Conservation (phyloP, 2,329 filamentous ascomycete genomes). For the Penicillium oxalicum region DNA sequence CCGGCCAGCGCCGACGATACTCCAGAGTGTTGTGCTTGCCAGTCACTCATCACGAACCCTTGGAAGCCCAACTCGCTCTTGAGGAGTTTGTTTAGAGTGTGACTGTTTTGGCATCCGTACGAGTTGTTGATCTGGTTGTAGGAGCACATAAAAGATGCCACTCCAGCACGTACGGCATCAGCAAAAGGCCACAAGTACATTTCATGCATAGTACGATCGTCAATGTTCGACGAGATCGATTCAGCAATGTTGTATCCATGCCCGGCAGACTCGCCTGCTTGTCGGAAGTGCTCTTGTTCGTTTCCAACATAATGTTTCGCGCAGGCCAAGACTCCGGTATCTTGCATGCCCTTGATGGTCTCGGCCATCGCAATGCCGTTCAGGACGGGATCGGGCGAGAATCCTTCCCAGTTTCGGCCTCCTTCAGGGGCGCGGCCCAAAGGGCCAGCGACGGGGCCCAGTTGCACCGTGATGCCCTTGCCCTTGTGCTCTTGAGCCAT, state of each 20-base stretch:
- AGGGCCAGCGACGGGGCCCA: conserved; percentile 28
- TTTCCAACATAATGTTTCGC: conserved; percentile 50
- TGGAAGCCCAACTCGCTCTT: conserved; percentile 49
- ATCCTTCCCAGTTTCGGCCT: conserved; percentile 35
- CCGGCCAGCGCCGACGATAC: conserved; percentile 44
- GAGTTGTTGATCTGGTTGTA: conserved; percentile 43
- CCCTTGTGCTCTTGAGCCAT: conserved; percentile 14
- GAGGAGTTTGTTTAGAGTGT: conserved; percentile 40
- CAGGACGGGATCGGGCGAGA: conserved; percentile 39
- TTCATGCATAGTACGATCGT: conserved; percentile 68
- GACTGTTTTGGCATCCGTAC: conserved; percentile 33
- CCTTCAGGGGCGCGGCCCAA: conserved; percentile 29
- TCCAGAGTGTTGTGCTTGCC: conserved; percentile 41
- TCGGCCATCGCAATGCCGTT: conserved; percentile 36
- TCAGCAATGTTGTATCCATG: conserved; percentile 1
- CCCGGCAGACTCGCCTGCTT: neutral
- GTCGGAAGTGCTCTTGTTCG: conserved; percentile 52
- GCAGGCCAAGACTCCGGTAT: conserved; percentile 36
- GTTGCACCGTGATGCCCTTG: conserved; percentile 7
- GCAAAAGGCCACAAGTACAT: conserved; percentile 71
- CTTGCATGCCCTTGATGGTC: conserved; percentile 51
- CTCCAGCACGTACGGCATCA: conserved; percentile 62
- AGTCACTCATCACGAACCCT: conserved; percentile 42
- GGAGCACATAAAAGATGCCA: conserved; percentile 45
- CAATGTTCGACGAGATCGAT: conserved; percentile 45